Base-by-base conservation (phyloP, 495 filamentous ascomycete genomes). In the Poronia punctata region DNA sequence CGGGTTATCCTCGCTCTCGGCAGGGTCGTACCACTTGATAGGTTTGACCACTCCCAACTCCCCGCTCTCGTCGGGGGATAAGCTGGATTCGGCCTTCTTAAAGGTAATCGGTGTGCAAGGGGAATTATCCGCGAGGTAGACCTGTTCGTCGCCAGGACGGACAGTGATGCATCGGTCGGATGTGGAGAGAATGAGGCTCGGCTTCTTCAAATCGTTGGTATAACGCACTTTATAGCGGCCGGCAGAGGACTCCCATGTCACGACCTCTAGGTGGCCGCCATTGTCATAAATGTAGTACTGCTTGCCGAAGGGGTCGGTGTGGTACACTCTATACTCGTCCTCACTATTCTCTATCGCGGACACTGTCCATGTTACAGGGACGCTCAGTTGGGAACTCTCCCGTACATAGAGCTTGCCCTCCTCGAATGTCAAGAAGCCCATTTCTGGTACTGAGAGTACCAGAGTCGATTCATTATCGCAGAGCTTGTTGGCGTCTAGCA, bases 221-320 rank as follows among this genome's bases (percentile, higher is more conserved):
- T 35, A 35, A 15, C 34, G 34, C 20, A 25, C n/a, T 3, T 19
- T 8, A 15, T 36, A 36, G 5, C 34, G 34, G n/a, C 34, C 34
- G 19, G 20, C 21, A 7, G 8, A 36, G 10, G 20, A 4, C 9
- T 2, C 2, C 19, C 20, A 8, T 15, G 20, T 36, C 19, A 16
- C 21, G 2, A 22, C n/a, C n/a, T n/a, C 5, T 15, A 24, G 34
- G 12, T 24, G 20, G 9, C 34, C 34, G 7, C 34, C 21, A 22
- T 36, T 24, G 12, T 25, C 9, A 16, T 37, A 25, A 4, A 37
- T 12, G 18, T 25, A 25, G 12, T 37, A 26, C 1, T 37, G 24
- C 35, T 37, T 37, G 21, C 35, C 14, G 12, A 36, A 36, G 0
- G 14, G 35, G 18, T 26, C 22, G 2, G 35, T 18, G 3, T 20